Evolutionary conservation across 768 basidiomycete genomes (phyloP).

Genomic region (Chalciporus chontae): DNA sequence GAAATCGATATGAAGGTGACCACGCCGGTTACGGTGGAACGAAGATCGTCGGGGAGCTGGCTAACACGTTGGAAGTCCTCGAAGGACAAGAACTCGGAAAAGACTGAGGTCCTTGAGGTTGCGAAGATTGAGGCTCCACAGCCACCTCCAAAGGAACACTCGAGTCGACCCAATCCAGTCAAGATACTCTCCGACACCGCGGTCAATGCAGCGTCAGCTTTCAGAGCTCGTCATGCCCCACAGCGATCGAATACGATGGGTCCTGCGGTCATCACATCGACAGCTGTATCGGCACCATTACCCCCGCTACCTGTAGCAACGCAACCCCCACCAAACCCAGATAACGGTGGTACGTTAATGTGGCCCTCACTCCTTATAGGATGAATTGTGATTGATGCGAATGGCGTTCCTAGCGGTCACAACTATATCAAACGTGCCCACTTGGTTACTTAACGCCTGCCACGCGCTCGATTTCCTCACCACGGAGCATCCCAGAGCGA

Average conservation of each 20-base stretch:
- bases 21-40: conserved; percentile 58
- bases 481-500: conserved; percentile 70
- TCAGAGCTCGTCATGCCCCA: conserved; percentile 26
- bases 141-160: conserved; percentile 26
- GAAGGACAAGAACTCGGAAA: conserved; percentile 31
- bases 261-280: conserved; percentile 17
- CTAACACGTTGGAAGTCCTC: conserved; percentile 45
- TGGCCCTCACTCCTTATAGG: background rate
- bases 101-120: conserved; percentile 31
- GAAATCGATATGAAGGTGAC: conserved; percentile 58
- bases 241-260: conserved; percentile 31
- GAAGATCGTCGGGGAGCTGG: conserved; percentile 47
- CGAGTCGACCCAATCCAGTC: conserved; percentile 31
- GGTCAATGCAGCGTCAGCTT: conserved; percentile 27
- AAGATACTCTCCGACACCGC: conserved; percentile 33
- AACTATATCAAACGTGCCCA: conserved; percentile 56
- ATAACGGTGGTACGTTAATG: conserved; percentile 17
- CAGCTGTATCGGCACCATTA: conserved; percentile 7
- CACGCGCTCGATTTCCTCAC: conserved; percentile 72
- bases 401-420: conserved; percentile 32
- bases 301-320: conserved; percentile 15
- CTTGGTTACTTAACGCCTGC: conserved; percentile 76
- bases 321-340: conserved; percentile 8
- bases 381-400: background rate
- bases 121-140: conserved; percentile 19